Evolutionary conservation across 2,329 filamentous ascomycete genomes (phyloP), one percentile per base, ranked within the genome.

Genomic region (Penicillium fuscoglaucum): DNA sequence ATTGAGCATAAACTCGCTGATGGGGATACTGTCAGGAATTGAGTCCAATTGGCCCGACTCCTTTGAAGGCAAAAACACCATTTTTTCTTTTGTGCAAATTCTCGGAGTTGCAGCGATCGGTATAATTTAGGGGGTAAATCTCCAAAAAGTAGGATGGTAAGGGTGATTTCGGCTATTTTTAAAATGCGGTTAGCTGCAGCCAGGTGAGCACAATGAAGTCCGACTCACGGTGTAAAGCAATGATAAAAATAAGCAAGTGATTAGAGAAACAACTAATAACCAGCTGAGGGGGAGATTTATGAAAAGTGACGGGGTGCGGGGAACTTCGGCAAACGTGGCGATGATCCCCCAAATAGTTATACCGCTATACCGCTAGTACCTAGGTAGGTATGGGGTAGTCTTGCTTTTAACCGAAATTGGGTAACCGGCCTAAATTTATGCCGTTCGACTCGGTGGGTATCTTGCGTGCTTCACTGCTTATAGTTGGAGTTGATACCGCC

Each of bases 1-100:
- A 66, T 87, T 84, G 60, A 87, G 83, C 79, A 96, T 87, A 74
- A 96, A 96, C 52, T 93, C 86, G 63, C 83, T 83, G 58, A 96
- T 82, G 6, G 90, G 82, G 65, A 96, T 82, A 31, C 85, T 85
- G 73, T 95, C 90, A 17, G 90, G 90, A 10, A 88, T 80, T 35
- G 87, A 83, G 75, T 72, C 72, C 48, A 81, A 65, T 41, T 74
- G 61, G 35, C 74, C 75, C 13, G 75, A 71, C 66, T 72, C 75
- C 48, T 69, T 61, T 19, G 77, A 71, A 43, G 79, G 70, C 48
- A 70, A 68, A 68, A 82, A 82, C 7, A 80, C 78, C 80, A 82
- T 82, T 48, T 31, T 31, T 31, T 13, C 4, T 31, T 31, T 31
- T 29, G 24, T 37, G 33, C 54, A 31, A 33, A 10, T 21, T 31